Conservation (phyloP, 2,329 filamentous ascomycete genomes). For the Cladosporium halotolerans region DNA sequence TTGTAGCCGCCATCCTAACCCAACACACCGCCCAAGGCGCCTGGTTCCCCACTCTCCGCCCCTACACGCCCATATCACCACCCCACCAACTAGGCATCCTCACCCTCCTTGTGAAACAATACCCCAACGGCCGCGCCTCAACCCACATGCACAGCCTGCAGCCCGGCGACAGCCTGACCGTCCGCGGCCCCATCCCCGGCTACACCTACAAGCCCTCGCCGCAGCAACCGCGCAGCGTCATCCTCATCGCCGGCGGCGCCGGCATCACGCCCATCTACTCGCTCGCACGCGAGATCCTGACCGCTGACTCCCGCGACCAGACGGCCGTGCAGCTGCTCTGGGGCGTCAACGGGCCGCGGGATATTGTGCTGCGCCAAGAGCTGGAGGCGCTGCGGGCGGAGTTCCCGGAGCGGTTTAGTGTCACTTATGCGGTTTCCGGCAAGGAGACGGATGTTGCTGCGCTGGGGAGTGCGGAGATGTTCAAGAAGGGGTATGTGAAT, state of each 20-base stretch:
- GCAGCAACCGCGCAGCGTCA: slow-evolving; percentile 35
- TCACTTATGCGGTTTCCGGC: slow-evolving; percentile 52
- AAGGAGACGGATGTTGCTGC: slow-evolving; percentile 25
- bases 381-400: slow-evolving; percentile 46
- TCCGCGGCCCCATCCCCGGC: slow-evolving; percentile 47
- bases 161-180: slow-evolving; percentile 56
- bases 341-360: slow-evolving; percentile 59
- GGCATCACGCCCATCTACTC: slow-evolving; percentile 63
- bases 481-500: slow-evolving; percentile 53
- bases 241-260: slow-evolving; percentile 63
- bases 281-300: slow-evolving; percentile 26
- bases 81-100: slow-evolving; percentile 53
- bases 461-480: slow-evolving; percentile 32
- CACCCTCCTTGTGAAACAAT: slow-evolving; percentile 62
- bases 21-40: slow-evolving; percentile 52
- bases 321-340: slow-evolving; percentile 61
- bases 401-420: slow-evolving; percentile 51
- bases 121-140: slow-evolving; percentile 59
- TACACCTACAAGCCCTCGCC: slow-evolving; percentile 24
- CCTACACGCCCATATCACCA: slow-evolving; percentile 59
- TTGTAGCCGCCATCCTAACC: slow-evolving; percentile 53
- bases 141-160: slow-evolving; percentile 59
- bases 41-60: slow-evolving; percentile 55
- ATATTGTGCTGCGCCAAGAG: slow-evolving; percentile 54
- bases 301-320: slow-evolving; percentile 54